Percentiles rank a stretch among this genome's conserved stretches.
phyloP scores from a whole-genome alignment of 2,329 filamentous ascomycete genomes.

The Microdochium bolleyi region DNA sequence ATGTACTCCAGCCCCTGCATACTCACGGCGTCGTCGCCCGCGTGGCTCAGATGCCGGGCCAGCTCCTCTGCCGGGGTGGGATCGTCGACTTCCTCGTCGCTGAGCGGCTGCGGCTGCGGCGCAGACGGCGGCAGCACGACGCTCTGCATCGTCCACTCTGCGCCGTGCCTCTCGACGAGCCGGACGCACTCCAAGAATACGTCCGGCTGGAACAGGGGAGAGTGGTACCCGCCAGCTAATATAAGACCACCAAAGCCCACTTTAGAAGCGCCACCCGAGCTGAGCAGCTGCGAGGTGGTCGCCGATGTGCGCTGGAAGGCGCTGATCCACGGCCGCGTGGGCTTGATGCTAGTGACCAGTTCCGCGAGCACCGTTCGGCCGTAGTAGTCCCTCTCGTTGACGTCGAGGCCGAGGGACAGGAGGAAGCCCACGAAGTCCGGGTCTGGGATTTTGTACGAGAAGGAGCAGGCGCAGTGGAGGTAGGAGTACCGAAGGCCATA shows the following conservation, averaged over 20 bases:
- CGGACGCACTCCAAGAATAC: background rate
- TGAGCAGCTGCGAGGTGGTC: background rate
- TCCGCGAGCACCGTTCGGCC: background rate
- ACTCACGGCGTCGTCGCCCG: background rate
- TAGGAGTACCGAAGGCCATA: background rate
- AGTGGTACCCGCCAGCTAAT: background rate
- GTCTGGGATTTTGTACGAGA: background rate
- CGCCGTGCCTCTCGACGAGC: background rate
- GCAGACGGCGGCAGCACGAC: background rate
- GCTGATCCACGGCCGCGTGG: background rate
- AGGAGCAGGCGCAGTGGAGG: background rate
- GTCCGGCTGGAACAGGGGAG: background rate
- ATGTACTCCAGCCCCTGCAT: background rate
- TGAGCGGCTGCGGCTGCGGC: background rate
- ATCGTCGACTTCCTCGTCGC: background rate
- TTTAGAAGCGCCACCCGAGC: too few species aligned
- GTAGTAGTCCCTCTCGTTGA: background rate
- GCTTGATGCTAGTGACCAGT: background rate
- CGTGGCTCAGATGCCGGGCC: background rate
- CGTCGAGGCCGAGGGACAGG: background rate
- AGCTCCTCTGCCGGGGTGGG: background rate
- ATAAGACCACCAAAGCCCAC: too few species aligned
- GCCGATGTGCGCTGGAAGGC: background rate
- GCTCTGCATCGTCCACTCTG: background rate
- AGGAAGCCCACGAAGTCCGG: background rate